A percentile compares a stretch with the other conserved stretches of the same genome.
Conservation (phyloP, 345 rosid genomes). For the Populus simonii region DNA sequence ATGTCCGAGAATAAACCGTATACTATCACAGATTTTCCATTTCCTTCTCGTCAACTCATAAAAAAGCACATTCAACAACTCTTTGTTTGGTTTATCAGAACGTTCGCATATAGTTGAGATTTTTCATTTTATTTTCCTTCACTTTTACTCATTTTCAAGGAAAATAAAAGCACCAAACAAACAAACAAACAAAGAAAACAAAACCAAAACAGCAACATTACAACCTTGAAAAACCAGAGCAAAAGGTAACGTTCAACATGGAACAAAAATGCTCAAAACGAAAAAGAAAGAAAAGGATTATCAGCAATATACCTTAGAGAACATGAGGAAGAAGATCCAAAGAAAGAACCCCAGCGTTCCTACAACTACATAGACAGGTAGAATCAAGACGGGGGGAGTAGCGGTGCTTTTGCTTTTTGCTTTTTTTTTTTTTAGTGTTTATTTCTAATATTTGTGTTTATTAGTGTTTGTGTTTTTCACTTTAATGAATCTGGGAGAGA, state of each 20-base stretch:
- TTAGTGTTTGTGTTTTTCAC: conserved; percentile 24
- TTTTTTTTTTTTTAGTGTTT: background rate
- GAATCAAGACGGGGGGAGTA: background rate
- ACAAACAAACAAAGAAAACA: conserved; percentile 11
- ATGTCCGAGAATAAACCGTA: conserved; percentile 8
- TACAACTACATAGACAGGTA: background rate
- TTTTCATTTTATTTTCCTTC: background rate
- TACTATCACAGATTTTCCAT: background rate
- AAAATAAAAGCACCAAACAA: background rate
- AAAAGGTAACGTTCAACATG: background rate
- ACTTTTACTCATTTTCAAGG: conserved; percentile 20
- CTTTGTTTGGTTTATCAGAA: background rate
- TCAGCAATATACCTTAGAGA: background rate
- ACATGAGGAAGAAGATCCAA: background rate
- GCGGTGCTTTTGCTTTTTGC: conserved; percentile 8
- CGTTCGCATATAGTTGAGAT: background rate
- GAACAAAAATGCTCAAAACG: background rate
- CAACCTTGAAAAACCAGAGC: background rate
- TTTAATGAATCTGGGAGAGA: conserved; percentile 38
- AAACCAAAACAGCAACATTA: background rate
- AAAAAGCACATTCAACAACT: conserved; percentile 15
- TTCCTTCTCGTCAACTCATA: conserved; percentile 1
- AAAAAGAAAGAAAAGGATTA: background rate
- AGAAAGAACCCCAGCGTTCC: background rate
- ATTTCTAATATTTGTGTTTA: conserved; percentile 10